Conservation (phyloP, 202 grass and related monocot genomes). For the Saccharum hybrid region DNA sequence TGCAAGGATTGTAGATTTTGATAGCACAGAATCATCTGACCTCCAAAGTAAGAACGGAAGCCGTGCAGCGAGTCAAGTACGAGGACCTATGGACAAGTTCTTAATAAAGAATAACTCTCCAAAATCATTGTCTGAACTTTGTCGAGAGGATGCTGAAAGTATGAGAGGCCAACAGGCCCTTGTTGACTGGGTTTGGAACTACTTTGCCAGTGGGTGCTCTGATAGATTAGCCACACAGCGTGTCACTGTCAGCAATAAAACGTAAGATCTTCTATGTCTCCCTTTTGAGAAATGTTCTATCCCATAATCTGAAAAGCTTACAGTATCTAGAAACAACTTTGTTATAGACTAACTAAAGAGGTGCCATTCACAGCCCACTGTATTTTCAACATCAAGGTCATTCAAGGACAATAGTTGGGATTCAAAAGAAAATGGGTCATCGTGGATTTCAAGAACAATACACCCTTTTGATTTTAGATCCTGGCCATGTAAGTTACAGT, state of each 20-base stretch:
- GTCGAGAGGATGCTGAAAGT: slow-evolving; percentile 46
- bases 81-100: slow-evolving; percentile 88
- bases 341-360: slow-evolving; percentile 24
- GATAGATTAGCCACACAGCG: slow-evolving; percentile 47
- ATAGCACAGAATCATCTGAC: slow-evolving; percentile 64
- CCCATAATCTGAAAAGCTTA: slow-evolving; percentile 14
- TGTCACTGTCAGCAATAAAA: slow-evolving; percentile 74
- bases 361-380: slow-evolving; percentile 60
- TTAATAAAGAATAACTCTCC: slow-evolving; percentile 44
- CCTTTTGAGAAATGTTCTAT: slow-evolving; percentile 27
- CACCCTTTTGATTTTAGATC: slow-evolving; percentile 81
- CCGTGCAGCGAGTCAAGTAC: slow-evolving; percentile 29
- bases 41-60: slow-evolving; percentile 47
- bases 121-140: slow-evolving; percentile 44
- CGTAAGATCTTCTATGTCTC: slow-evolving; percentile 55
- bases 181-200: slow-evolving; percentile 93
- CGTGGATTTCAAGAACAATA: slow-evolving; percentile 57
- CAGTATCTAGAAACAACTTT: background rate
- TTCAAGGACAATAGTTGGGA: slow-evolving; percentile 96
- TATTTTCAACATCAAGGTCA: slow-evolving; percentile 97
- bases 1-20: slow-evolving; percentile 92
- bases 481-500: slow-evolving; percentile 76
- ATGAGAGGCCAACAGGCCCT: slow-evolving; percentile 69
- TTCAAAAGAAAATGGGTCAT: slow-evolving; percentile 80
- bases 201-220: slow-evolving; percentile 58